Percentiles rank a stretch among this genome's conserved stretches.
phyloP scores from a whole-genome alignment of 2,329 filamentous ascomycete species.

The Colletotrichum nymphaeae region DNA sequence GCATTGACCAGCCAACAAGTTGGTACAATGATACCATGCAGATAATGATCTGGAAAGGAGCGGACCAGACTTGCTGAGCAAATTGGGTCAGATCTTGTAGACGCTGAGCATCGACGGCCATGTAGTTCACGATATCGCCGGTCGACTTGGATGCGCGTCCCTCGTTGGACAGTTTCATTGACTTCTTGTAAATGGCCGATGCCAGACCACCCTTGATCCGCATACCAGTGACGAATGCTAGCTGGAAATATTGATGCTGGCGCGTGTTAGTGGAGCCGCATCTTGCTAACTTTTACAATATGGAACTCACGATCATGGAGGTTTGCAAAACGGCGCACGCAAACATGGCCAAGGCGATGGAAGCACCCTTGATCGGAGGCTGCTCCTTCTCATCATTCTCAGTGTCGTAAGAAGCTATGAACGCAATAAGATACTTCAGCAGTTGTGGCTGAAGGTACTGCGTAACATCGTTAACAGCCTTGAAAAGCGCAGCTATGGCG shows the following conservation, averaged over 20 bases:
- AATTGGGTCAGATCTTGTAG: slow-evolving; percentile 96
- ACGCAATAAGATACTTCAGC: slow-evolving; percentile 83
- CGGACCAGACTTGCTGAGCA: slow-evolving; percentile 94
- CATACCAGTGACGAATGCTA: slow-evolving; percentile 96
- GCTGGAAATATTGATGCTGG: slow-evolving; percentile 94
- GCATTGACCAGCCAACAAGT: slow-evolving; percentile 93
- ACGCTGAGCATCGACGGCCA: slow-evolving; percentile 97
- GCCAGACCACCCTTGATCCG: slow-evolving; percentile 92
- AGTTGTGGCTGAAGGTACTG: slow-evolving; percentile 94
- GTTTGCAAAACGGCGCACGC: slow-evolving; percentile 87
- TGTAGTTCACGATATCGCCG: slow-evolving; percentile 98
- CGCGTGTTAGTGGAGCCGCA: slow-evolving; percentile 29
- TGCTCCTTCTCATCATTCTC: slow-evolving; percentile 66
- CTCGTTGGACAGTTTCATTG: slow-evolving; percentile 90
- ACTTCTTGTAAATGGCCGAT: slow-evolving; percentile 92
- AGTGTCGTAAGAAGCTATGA: slow-evolving; percentile 79
- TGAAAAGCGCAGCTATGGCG: slow-evolving; percentile 83
- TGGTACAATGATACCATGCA: slow-evolving; percentile 98
- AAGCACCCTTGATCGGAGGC: slow-evolving; percentile 84
- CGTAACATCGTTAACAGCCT: slow-evolving; percentile 86
- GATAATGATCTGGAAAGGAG: slow-evolving; percentile 93
- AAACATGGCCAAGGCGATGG: slow-evolving; percentile 95
- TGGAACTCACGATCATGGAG: slow-evolving; percentile 71
- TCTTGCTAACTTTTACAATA: background rate
- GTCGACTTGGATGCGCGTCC: slow-evolving; percentile 90